Evolutionary conservation across 768 basidiomycete species (phyloP).

Genomic region (Lactifluus volemus): DNA sequence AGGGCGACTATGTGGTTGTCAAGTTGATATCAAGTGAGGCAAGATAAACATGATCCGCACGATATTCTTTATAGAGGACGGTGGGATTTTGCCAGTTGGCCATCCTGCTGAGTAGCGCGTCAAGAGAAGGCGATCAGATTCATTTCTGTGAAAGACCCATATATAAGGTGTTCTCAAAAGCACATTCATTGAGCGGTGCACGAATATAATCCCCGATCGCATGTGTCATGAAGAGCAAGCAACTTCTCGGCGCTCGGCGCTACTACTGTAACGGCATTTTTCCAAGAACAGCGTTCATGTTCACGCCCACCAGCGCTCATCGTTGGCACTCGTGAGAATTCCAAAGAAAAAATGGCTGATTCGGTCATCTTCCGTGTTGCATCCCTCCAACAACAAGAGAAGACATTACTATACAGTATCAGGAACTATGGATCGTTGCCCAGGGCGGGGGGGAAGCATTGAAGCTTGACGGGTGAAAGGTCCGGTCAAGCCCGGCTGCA

Average conservation of each 20-base stretch:
- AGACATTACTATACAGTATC: no score
- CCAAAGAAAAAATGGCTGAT: not conserved
- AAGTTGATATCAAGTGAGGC: not conserved
- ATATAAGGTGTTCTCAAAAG: not conserved
- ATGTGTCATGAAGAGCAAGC: not conserved
- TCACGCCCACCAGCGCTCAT: not conserved
- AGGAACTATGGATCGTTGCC: no score
- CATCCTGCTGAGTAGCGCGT: not conserved
- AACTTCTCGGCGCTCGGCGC: not conserved
- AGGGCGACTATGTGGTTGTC: not conserved
- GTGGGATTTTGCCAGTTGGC: slow-evolving; percentile 1
- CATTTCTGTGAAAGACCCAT: not conserved
- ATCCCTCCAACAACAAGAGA: not conserved
- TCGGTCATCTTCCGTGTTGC: not conserved
- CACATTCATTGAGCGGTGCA: not conserved
- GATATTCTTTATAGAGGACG: not conserved
- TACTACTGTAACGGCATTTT: not conserved
- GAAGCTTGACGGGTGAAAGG: no score
- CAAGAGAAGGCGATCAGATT: not conserved
- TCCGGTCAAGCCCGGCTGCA: no score
- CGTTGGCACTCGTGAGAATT: not conserved
- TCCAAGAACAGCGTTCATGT: not conserved
- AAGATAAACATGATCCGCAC: not conserved
- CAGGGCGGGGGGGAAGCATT: no score
- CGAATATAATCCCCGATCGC: not conserved